Evolutionary conservation across 2,329 filamentous ascomycete genomes (phyloP).

Genomic region (Plenodomus lindquistii): DNA sequence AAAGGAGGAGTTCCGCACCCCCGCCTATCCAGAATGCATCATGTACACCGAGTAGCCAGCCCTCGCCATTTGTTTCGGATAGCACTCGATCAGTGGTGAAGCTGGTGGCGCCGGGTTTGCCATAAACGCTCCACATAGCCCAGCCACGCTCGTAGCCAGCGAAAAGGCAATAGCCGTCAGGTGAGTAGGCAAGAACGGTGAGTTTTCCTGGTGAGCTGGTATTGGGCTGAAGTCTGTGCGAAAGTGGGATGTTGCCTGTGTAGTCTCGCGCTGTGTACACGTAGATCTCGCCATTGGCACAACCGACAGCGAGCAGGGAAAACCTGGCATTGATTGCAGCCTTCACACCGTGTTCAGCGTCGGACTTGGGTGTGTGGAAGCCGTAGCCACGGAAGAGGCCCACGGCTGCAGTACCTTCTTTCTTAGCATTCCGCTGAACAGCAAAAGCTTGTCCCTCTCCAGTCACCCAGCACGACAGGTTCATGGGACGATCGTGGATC

Average conservation of each 20-base stretch:
- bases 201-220: constrained; percentile 73
- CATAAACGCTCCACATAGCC: constrained; percentile 97
- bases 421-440: constrained; percentile 66
- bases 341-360: constrained; percentile 66
- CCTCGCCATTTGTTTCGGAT: constrained; percentile 70
- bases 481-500: constrained; percentile 95
- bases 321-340: constrained; percentile 93
- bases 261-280: constrained; percentile 97
- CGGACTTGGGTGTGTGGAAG: constrained; percentile 74
- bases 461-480: constrained; percentile 89
- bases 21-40: constrained; percentile 86
- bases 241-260: constrained; percentile 85
- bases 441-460: constrained; percentile 87
- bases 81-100: constrained; percentile 72
- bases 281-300: constrained; percentile 74
- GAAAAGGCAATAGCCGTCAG: constrained; percentile 95
- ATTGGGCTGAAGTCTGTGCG: constrained; percentile 74
- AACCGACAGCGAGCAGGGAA: constrained; percentile 87
- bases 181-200: constrained; percentile 81
- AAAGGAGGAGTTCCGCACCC: constrained; percentile 81
- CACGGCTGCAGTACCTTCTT: constrained; percentile 56
- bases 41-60: constrained; percentile 79
- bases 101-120: constrained; percentile 83
- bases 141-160: constrained; percentile 90
- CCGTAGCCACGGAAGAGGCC: constrained; percentile 87